Evolutionary conservation across 768 basidiomycete species (phyloP), one percentile per base, ranked within the genome.

Genomic region (Tylopilus sp.): DNA sequence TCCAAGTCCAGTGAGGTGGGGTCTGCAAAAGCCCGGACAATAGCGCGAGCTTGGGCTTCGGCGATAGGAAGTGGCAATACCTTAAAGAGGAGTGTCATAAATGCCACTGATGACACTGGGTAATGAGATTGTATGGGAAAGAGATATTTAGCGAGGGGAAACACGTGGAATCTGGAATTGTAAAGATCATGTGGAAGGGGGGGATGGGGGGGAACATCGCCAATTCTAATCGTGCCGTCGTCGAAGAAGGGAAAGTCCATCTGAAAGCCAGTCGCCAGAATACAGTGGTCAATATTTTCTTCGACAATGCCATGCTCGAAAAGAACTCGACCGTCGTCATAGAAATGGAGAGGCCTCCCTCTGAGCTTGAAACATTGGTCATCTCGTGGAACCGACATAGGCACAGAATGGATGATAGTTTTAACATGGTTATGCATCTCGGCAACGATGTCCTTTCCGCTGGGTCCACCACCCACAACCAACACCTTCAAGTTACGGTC

Each of bases 181-280:
- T 77, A 74, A 33, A 89, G 68, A 9, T 75, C 69, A 11, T 56
- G 43, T 1, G 83, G 82, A 17, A 86, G 63, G 4, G 80, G 76
- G 33, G 81, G 76, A 17, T 75, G 64, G 6, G 74, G 61, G 3
- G 81, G 77, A 12, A 80, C 78, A 16, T 77, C 44, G 0, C 59
- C 66, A 8, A 60, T 66, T 26, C 77, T 63, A 13, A 79, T 63
- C 36, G 69, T 60, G 7, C 67, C 46, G 2, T 71, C 60, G 42
- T 50, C 51, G 36, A 92, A 71, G 70, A 90, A 91, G 0, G 86
- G 85, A 57, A 84, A 82, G 13, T 78, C 71, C 40, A 79, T 69
- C 47, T 85, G 71, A 64, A 86, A 93, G 12, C 90, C 91, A 3
- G 90, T 93, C 3, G 88, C 90, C 17, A 92, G 70, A 48, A 91